Evolutionary conservation across 345 rosid genomes (phyloP), one percentile per base, ranked within the genome.

Genomic region (Gossypium rotundifolium): DNA sequence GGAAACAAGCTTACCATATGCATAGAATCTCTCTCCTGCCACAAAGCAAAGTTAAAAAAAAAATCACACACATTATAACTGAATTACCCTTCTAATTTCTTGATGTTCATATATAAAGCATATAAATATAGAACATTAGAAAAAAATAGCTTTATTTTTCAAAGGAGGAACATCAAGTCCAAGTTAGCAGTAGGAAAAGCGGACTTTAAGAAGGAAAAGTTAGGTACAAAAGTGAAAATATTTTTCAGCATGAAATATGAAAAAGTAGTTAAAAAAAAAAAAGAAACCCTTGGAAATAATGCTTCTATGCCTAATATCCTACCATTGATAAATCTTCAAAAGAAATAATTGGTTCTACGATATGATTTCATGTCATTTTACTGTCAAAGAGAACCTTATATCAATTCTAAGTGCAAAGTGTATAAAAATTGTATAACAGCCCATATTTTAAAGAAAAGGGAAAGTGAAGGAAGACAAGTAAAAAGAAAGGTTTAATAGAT

Each of bases 1-100:
- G 92, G 87, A 73, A 90, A 90, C 81, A 87, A 74, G 52, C 84
- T 79, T 55, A 88, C 70, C 88, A 90, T 83, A 74, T 85, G 88
- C 76, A 85, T 81, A n/a, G 90, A 66, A 73, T 88, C 91, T 65
- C 88, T 83, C 71, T 81, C 95, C 95, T 87, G 77, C 81, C 71
- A 78, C 25, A 11, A 64, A 70, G 20, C 13, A 52, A 51, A 27
- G 46, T 17, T 38, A 66, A 73, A 74, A n/a, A 13, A 20, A 73
- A 74, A n/a, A 29, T 0, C 6, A 33, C 40, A 5, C 42, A 12
- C 7, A 11, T n/a, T 40, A 68, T 70, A 27, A 81, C 80, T 48
- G 27, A 74, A 76, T 63, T 52, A 54, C 76, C 79, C 77, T 67
- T 70, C 8, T 4, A 54, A 33, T 57, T 9, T 14, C 7, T 38